Evolutionary conservation across 192 early-diverging fungal genomes (phyloP).

Genomic region (Obelidium mucronatum): DNA sequence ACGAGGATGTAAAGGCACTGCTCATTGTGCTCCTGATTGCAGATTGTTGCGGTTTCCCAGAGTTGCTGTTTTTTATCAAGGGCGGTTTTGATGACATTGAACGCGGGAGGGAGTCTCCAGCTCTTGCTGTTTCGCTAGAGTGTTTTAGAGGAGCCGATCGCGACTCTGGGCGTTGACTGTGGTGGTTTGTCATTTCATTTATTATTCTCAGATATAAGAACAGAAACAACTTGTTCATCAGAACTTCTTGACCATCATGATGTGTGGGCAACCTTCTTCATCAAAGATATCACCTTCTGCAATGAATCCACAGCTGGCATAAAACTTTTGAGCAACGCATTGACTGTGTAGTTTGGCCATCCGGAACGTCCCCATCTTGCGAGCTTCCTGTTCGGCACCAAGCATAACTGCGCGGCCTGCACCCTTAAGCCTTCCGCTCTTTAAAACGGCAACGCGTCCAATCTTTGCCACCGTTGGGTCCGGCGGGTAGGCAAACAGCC

Average conservation of each 20-base stretch:
- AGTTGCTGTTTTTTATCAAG: neutral
- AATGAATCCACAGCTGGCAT: conserved; percentile 9
- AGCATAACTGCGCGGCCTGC: conserved; percentile 17
- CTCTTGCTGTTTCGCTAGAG: too few relatives aligned
- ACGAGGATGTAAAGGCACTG: too few relatives aligned
- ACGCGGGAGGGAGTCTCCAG: neutral
- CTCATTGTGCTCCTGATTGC: too few relatives aligned
- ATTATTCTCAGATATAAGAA: neutral
- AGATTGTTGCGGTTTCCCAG: too few relatives aligned
- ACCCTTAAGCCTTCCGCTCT: conserved; percentile 8
- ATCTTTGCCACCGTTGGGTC: conserved; percentile 19
- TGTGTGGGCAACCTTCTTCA: conserved; percentile 21
- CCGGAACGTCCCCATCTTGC: neutral
- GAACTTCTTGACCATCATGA: conserved; percentile 21
- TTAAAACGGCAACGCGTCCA: conserved; percentile 24
- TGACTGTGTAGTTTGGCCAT: conserved; percentile 15
- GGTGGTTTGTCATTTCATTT: neutral
- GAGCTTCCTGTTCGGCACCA: conserved; percentile 13
- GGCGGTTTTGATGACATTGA: neutral
- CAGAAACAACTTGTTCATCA: neutral
- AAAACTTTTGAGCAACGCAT: conserved; percentile 10
- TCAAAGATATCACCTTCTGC: conserved; percentile 19
- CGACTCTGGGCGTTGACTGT: neutral
- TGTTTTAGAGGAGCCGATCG: neutral
- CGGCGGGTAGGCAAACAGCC: conserved; percentile 8